Evolutionary conservation across 345 rosid species (phyloP), one percentile per base, ranked within the genome.

Genomic region (Citrus reticulata): DNA sequence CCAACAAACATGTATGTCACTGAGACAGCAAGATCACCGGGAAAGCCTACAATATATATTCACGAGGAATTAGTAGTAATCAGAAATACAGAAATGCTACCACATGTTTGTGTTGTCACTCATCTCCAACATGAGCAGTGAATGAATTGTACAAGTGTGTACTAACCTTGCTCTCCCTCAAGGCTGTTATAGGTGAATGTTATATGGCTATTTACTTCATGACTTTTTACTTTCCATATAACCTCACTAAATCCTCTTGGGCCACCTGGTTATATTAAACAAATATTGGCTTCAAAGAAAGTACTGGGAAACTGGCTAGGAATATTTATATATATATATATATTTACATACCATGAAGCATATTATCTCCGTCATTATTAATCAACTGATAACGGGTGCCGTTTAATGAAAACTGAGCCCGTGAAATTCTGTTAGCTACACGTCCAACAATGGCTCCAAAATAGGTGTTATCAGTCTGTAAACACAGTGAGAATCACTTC

Each of bases 371-470:
- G 2, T 90, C 92, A 80, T 96, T 94, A 75, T 90, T 65, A 40
- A 75, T 80, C 10, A 92, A 82, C 73, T 90, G 88, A 81, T 90
- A 89, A 3, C 16, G 9, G 9, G 76, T 78, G 39, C 98, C 99
- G 83, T 93, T 84, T 7, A 94, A 73, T n/a, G 83, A 65, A 72
- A 93, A 93, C 25, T 82, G 77, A 30, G 97, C 97, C 14, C 85
- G 86, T 51, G 83, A 87, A 6, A 94, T 96, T 84, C 99, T 85
- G 68, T 96, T 94, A 3, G 97, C 98, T 1, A 96, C 97, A 11
- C 97, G 89, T 73, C 99, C 98, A 55, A 96, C 91, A 0, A 93
- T 80, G 37, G 92, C 92, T 39, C 99, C 99, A 42, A 96, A 96
- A 78, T 85, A 87, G n/a, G 92, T 81, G 35, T 88, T 76, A 76